Evolutionary conservation across 139 green algal species (phyloP).

Genomic region (Chlorella ohadii): DNA sequence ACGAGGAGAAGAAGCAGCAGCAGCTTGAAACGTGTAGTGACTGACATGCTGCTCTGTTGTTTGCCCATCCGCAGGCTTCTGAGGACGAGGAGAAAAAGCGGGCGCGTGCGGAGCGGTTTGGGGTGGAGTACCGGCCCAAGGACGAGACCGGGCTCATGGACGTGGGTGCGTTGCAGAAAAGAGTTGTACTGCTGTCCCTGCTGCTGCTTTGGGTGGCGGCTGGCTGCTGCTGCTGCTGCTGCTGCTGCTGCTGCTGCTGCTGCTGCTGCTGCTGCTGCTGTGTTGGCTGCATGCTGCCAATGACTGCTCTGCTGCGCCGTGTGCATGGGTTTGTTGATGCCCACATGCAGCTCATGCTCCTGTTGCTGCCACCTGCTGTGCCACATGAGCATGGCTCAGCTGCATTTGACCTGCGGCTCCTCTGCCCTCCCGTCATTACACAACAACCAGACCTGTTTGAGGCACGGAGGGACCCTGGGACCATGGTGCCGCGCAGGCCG

Average conservation of each 20-base stretch:
- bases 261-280: background rate
- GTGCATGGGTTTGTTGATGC: no score
- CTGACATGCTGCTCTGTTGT: background rate
- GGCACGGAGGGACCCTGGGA: background rate
- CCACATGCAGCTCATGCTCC: no score
- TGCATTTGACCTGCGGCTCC: no score
- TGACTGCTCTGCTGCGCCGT: no score
- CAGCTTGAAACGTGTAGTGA: no score
- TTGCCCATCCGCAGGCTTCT: background rate
- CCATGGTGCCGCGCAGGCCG: constrained; percentile 34
- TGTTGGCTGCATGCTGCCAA: no score
- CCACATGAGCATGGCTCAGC: no score
- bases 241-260: background rate
- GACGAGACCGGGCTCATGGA: constrained; percentile 71
- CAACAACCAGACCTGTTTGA: constrained; percentile 28
- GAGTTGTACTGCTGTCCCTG: constrained; percentile 53
- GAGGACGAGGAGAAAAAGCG: constrained; percentile 61
- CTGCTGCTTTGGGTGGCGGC: no score
- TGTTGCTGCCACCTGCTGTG: no score
- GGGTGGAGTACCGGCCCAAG: constrained; percentile 58
- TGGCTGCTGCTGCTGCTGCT: background rate
- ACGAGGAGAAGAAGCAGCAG: no score
- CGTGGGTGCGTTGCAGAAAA: constrained; percentile 51
- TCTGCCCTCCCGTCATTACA: no score
- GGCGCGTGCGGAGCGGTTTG: constrained; percentile 73